Evolutionary conservation across 1,284 basidiomycete species (phyloP), one percentile per base, ranked within the genome.

Genomic region (Sporisorium reilianum): DNA sequence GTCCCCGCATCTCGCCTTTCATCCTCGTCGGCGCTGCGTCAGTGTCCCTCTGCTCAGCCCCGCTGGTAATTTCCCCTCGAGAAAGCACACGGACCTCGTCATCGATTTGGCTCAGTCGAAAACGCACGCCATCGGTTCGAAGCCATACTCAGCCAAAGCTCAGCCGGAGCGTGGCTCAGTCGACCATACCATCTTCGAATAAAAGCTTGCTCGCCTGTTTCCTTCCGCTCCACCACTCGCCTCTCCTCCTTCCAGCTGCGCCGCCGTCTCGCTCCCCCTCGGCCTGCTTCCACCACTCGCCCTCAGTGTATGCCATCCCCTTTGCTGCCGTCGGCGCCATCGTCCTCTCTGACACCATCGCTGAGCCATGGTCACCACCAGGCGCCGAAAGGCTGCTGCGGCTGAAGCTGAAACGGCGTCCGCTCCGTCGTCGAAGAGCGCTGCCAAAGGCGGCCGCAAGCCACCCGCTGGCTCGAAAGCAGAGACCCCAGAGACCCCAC

Each of bases 291-390:
- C 36, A 26, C 34, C 23, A 38, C 36, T 12, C n/a, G n/a, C n/a
- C n/a, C n/a, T n/a, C 2, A 48, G 16, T 48, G n/a, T 48, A 48
- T 30, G 46, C 46, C n/a, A 48, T 30, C 46, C 12, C 12, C 46
- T 9, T 18, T 3, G 14, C 18, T 7, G 26, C n/a, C n/a, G n/a
- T n/a, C n/a, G n/a, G n/a, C 28, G 28, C 28, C 28, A 30, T 18
- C 30, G n/a, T 30, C 28, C 25, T 30, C 26, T 30, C 28, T 30
- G 9, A 30, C 28, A 18, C 22, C 18, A 8, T 20, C 14, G 53
- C 32, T n/a, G 32, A 36, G 30, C 26, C 23, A 64, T 69, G 66
- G 61, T 64, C 30, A 40, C 34, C 12, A 54, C 14, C n/a, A 69
- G 61, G 20, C 66, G 66, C 56, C 51, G 48, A 40, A 52, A 56